Evolutionary conservation across 2,329 filamentous ascomycete genomes (phyloP).

Genomic region (Escovopsis sp.): DNA sequence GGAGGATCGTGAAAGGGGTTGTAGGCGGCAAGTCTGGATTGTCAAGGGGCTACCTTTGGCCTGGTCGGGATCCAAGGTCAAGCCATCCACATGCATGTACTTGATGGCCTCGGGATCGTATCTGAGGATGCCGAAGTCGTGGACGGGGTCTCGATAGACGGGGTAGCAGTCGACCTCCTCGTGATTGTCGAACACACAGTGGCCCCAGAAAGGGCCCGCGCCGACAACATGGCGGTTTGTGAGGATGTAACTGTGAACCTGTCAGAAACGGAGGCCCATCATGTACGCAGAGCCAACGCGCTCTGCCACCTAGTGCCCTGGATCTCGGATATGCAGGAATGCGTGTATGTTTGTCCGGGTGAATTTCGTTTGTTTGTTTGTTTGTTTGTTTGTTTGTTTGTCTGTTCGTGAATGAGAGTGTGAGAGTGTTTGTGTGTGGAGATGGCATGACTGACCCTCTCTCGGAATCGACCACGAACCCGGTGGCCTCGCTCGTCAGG

Average conservation of each 20-base stretch:
- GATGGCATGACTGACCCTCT: slow-evolving; percentile 57
- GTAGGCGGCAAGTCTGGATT: no score
- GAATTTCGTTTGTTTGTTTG: no score
- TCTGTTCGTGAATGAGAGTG: no score
- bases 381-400: no score
- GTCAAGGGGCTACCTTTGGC: slow-evolving; percentile 60
- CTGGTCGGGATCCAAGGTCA: slow-evolving; percentile 70
- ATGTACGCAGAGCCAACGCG: background rate
- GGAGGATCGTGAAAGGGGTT: no score
- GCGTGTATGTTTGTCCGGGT: no score
- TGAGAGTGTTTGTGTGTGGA: no score
- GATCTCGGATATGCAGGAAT: no score
- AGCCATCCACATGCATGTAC: slow-evolving; percentile 79
- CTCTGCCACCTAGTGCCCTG: no score
- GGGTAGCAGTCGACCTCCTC: slow-evolving; percentile 92
- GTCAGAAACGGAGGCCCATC: slow-evolving; percentile 6
- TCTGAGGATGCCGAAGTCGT: slow-evolving; percentile 93
- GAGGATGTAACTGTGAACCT: slow-evolving; percentile 49
- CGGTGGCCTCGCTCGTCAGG: slow-evolving; percentile 86
- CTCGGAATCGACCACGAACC: slow-evolving; percentile 93
- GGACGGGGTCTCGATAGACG: slow-evolving; percentile 93
- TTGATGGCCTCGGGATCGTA: slow-evolving; percentile 95
- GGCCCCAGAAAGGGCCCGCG: slow-evolving; percentile 92
- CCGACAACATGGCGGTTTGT: slow-evolving; percentile 91
- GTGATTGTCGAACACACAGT: slow-evolving; percentile 97